A percentile compares a stretch with the other conserved stretches of the same genome.
These are phyloP conservation scores for Paraleonurus japonicus DNA, from an alignment of 257 asterid species.

Conservation along the genomic window DNA sequence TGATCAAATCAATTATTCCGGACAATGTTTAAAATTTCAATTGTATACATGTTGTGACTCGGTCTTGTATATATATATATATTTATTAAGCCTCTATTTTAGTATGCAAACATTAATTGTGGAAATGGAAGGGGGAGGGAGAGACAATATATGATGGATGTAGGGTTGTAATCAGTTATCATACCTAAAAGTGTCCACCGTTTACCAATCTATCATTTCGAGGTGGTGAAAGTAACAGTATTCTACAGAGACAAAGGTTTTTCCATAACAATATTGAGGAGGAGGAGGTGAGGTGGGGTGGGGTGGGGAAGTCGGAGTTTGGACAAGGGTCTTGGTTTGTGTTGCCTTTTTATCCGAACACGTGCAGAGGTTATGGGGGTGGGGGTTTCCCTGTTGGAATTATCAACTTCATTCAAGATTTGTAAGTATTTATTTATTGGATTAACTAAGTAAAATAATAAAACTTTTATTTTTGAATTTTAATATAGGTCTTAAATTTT, in stretches of 20 bases:
- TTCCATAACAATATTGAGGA: background rate
- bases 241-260: background rate
- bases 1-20: too few species aligned
- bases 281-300: too few species aligned
- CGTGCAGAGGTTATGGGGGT: background rate
- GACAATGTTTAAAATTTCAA: too few species aligned
- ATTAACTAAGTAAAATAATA: too few species aligned
- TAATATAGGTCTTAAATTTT: too few species aligned
- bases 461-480: too few species aligned
- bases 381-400: background rate
- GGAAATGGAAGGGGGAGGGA: background rate
- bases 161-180: constrained; percentile 19
- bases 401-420: constrained; percentile 1
- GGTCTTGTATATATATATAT: too few species aligned
- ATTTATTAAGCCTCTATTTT: too few species aligned
- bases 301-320: background rate
- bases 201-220: constrained; percentile 13
- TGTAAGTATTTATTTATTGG: background rate
- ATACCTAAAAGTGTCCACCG: constrained; percentile 15
- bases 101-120: too few species aligned
- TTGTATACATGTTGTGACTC: too few species aligned
- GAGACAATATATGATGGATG: background rate
- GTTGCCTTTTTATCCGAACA: constrained; percentile 4
- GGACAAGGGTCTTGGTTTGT: constrained; percentile 9
- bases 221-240: background rate